Base-by-base conservation (phyloP, 1,284 basidiomycete genomes). In the Irpex rosettiformis region DNA sequence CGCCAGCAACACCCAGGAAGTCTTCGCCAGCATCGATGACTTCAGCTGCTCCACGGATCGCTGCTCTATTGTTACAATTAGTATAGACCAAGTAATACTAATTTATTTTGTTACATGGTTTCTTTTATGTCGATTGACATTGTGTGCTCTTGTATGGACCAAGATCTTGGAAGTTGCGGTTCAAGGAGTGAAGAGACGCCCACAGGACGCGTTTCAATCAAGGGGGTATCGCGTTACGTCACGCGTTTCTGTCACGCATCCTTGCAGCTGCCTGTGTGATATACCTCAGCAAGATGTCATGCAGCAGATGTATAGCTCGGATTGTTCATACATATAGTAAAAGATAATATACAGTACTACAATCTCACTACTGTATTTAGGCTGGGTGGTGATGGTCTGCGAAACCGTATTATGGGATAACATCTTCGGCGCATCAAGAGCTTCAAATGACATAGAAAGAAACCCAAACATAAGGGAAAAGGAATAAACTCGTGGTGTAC, bases 1-100 rank as follows among this genome's bases (percentile, higher is more conserved):
- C 84, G 8, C 79, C 81, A 24, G 84, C 82, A 54, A 91, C 88
- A 7, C 85, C 85, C 58, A 88, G 73, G 67, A 84, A 90, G 70
- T 91, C 88, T 57, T 89, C 87, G 42, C 86, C 85, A 1, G 88
- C 86, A 65, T 88, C 84, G 54, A 91, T 86, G 60, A 89, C 83
- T 2, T 79, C 78, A 80, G 90, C 58, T 11, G 56, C 87, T 60
- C 84, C 85, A 62, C 77, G 77, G 47, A 91, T 83, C 16, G 86
- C 80, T 64, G 86, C 84, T 55, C 88, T 90, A 52, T 4, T 59
- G 49, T 1, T 54, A 11, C 11, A 56, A 42, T 59, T 37, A 56
- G 16, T 13, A 25, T 18, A 58, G 21, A 25, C 37, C 22, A 2
- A 25, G 22, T 24, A n/a, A 28, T 2, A 40, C 18, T 6, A 7